phyloP scores from a whole-genome alignment of 75 land plant genomes.

The Sequoia sempervirens region DNA sequence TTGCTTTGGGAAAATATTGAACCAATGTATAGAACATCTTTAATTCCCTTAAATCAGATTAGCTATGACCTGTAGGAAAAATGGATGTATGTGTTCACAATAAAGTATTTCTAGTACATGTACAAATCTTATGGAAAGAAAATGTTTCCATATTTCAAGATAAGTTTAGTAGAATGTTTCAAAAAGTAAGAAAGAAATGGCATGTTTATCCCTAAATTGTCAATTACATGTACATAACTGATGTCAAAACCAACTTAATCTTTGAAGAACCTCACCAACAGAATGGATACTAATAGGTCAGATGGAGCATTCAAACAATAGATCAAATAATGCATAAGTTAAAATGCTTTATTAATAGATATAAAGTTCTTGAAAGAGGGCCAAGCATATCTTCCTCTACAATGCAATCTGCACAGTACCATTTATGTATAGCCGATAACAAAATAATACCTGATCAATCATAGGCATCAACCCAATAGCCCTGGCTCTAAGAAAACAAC shows the following conservation, averaged over 20 bases:
- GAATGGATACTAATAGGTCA: not conserved
- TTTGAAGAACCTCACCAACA: not conserved
- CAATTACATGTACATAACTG: not conserved
- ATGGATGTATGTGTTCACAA: too few relatives aligned
- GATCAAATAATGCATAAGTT: not conserved
- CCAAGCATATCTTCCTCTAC: not conserved
- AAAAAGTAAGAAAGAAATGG: not conserved
- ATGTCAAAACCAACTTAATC: not conserved
- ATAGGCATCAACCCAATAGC: conserved; percentile 72
- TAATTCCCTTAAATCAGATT: not conserved
- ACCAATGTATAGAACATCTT: not conserved
- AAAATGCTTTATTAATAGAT: not conserved
- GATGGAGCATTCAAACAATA: not conserved
- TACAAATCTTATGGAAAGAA: not conserved
- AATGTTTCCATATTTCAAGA: not conserved
- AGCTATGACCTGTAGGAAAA: not conserved
- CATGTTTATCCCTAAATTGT: too few relatives aligned
- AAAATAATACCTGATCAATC: conserved; percentile 49
- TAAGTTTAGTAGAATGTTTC: not conserved
- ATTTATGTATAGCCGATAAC: not conserved
- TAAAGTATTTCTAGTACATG: not conserved
- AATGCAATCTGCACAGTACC: not conserved
- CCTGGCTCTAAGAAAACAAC: conserved; percentile 65
- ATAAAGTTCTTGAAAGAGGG: not conserved
- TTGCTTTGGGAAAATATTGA: not conserved